Base-by-base conservation (phyloP, 1,284 basidiomycete species). In the Sporisorium sorghi region DNA sequence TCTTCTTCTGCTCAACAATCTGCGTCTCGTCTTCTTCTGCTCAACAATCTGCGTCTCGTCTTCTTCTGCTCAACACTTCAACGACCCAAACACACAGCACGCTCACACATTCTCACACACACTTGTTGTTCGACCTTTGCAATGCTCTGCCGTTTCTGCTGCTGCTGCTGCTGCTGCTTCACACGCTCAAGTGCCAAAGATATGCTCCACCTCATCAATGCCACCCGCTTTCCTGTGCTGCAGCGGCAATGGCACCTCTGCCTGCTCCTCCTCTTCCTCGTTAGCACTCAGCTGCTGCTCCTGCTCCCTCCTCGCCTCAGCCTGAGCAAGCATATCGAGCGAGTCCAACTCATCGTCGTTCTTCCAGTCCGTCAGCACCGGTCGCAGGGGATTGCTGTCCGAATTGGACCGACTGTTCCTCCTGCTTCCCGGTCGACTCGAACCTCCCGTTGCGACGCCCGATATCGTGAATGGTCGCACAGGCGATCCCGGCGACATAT, bases 201-300 rank as follows among this genome's bases (percentile, higher is more conserved):
- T 77, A 53, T 80, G 77, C 53, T 80, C 78, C 11, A 80, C 77
- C 60, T 80, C 74, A 46, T 83, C 81, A 19, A 82, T 81, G 21
- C 82, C 79, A 1, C 77, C 76, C 21, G 74, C 78, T 54, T 78
- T 76, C 44, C 74, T 82, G 26, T 64, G 66, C 40, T 80, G 68
- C 47, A 67, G 57, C 26, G 65, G 75, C 37, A 57, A 39, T 8
- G 59, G 68, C n/a, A 43, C 66, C 11, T 66, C 50, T 10, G 37
- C 52, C 2, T 48, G 73, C 10, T 66, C 79, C 11, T 63, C 60
- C 0, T 77, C 72, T 39, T 74, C 77, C 19, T 49, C 53, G 1
- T n/a, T 23, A 10, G 58, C 58, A 51, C 63, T 30, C 55, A n/a
- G n/a, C n/a, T n/a, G n/a, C n/a, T 73, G 33, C 35, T 58, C 60